These are phyloP conservation scores for Irpex sp. DNA, from an alignment of 1,284 basidiomycete genomes.

Conservation along the genomic window DNA sequence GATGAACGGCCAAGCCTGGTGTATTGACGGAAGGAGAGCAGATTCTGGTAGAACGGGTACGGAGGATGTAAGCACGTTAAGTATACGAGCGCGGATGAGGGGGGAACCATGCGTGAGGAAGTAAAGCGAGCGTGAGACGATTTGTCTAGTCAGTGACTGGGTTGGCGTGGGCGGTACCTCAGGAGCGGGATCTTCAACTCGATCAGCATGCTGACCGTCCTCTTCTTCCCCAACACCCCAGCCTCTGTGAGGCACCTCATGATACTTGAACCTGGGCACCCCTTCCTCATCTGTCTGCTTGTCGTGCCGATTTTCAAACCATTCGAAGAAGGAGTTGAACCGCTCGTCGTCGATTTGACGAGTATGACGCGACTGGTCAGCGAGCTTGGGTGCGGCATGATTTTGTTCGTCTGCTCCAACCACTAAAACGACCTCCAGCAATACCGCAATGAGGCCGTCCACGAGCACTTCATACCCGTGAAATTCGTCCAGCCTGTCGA, in stretches of 20 bases:
- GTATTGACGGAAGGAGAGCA: conserved; percentile 77
- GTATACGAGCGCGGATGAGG: conserved; percentile 77
- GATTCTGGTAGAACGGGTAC: conserved; percentile 74
- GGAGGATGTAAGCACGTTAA: conserved; percentile 69
- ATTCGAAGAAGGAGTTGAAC: conserved; percentile 54
- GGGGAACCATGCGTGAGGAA: conserved; percentile 88
- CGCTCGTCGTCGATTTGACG: conserved; percentile 20
- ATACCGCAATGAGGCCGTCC: conserved; percentile 84
- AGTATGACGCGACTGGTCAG: not conserved
- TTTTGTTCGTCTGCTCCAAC: conserved; percentile 52
- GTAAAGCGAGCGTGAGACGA: conserved; percentile 81
- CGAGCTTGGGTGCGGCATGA: not conserved
- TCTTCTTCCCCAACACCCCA: conserved; percentile 36
- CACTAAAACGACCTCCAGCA: conserved; percentile 73
- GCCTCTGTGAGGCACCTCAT: conserved; percentile 49
- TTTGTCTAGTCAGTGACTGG: conserved; percentile 76
- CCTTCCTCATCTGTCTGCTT: conserved; percentile 25
- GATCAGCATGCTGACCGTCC: conserved; percentile 21
- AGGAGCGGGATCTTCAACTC: conserved; percentile 25
- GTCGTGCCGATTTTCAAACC: conserved; percentile 56
- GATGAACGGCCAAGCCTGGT: conserved; percentile 87
- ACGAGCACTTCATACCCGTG: conserved; percentile 87
- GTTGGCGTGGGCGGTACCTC: conserved; percentile 57
- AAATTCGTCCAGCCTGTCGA: conserved; percentile 89
- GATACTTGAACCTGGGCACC: conserved; percentile 44